Percentiles rank a stretch among this genome's conserved stretches.
These are phyloP conservation scores for Penicillium taxi DNA, from an alignment of 495 filamentous ascomycete species.

Conservation along the genomic window DNA sequence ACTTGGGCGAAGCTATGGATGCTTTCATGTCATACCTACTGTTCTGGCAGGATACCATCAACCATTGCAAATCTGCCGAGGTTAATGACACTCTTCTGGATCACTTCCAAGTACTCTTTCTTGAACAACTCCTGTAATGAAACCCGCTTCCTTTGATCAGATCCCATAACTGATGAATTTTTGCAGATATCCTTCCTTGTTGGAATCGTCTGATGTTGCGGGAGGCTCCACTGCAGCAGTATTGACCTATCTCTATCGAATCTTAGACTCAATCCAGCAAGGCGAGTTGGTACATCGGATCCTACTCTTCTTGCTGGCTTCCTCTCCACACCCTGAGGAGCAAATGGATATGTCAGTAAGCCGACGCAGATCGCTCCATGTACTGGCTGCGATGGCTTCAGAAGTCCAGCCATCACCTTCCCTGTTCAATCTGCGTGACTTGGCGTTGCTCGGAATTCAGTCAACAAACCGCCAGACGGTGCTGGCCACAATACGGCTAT, in stretches of 20 bases:
- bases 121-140: conserved; percentile 84
- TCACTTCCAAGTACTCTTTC: conserved; percentile 93
- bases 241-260: conserved; percentile 82
- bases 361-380: conserved; percentile 79
- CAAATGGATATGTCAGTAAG: conserved; percentile 51
- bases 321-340: conserved; percentile 49
- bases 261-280: conserved; percentile 84
- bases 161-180: conserved; percentile 7
- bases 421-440: conserved; percentile 86
- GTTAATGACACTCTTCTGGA: conserved; percentile 88
- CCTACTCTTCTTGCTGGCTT: conserved; percentile 81
- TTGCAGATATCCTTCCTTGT: conserved; percentile 78
- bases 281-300: conserved; percentile 89
- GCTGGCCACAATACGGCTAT: conserved; percentile 74
- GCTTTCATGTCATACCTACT: conserved; percentile 90
- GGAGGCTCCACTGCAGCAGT: conserved; percentile 95
- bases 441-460: conserved; percentile 76
- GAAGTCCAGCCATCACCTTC: conserved; percentile 67
- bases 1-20: conserved; percentile 69
- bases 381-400: conserved; percentile 67
- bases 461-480: conserved; percentile 84
- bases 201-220: conserved; percentile 94
- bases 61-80: conserved; percentile 86
- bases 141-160: background rate
- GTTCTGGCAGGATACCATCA: conserved; percentile 97